phyloP scores from a whole-genome alignment of 2,329 filamentous ascomycete species.

The Colletotrichum lupini region DNA sequence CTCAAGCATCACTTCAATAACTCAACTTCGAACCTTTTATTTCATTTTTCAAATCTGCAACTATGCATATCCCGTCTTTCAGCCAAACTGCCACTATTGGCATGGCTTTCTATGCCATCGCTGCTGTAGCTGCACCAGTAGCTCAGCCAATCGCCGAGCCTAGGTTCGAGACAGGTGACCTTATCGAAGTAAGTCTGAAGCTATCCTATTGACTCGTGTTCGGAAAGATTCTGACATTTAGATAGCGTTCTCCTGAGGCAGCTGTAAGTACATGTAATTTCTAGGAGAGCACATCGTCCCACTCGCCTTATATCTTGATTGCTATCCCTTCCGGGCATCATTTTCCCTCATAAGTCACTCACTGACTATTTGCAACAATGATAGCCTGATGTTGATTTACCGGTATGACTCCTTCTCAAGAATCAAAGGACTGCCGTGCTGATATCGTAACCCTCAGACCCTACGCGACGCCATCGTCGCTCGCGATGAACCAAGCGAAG shows the following conservation, averaged over 20 bases:
- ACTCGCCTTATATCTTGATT: too few species aligned
- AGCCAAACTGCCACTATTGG: constrained; percentile 17
- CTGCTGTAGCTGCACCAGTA: constrained; percentile 14
- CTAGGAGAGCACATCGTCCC: too few species aligned
- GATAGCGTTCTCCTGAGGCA: constrained; percentile 13
- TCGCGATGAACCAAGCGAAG: not conserved
- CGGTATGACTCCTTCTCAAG: not conserved
- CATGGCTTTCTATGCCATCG: constrained; percentile 22
- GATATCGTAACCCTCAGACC: not conserved
- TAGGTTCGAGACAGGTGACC: not conserved
- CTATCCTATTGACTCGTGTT: too few species aligned
- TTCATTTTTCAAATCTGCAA: not conserved
- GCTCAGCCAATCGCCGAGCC: not conserved
- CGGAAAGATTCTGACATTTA: not conserved
- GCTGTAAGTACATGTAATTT: not conserved
- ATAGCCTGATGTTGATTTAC: constrained; percentile 7
- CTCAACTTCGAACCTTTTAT: not conserved
- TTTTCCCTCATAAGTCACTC: not conserved
- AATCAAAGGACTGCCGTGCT: not conserved
- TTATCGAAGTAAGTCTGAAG: not conserved
- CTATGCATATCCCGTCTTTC: constrained; percentile 23
- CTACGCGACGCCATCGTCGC: not conserved
- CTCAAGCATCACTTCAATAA: not conserved
- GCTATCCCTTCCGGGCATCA: too few species aligned
- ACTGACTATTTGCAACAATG: not conserved